Percentiles rank a stretch among this genome's conserved stretches.
Conservation (phyloP, 106 monocot genomes). For the Apostasia ramifera region DNA sequence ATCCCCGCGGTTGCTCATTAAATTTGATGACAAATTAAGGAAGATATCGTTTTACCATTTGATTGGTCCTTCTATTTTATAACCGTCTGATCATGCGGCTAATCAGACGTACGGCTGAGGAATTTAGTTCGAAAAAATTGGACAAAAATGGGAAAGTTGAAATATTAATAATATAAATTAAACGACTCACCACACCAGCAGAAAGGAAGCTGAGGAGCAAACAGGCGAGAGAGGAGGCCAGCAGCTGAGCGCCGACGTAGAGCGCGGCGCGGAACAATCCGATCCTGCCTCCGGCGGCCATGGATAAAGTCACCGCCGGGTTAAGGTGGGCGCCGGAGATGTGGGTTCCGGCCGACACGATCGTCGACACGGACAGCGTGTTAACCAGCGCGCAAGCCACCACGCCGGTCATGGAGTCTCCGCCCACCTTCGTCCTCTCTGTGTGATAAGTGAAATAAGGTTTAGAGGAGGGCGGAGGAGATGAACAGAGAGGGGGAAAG, state of each 20-base stretch:
- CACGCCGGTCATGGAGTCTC: constrained; percentile 16
- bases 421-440: not conserved
- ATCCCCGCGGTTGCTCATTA: no score
- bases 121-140: no score
- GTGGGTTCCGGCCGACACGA: constrained; percentile 28
- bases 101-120: no score
- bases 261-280: constrained; percentile 15
- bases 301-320: constrained; percentile 34
- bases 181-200: constrained; percentile 2
- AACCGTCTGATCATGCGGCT: no score
- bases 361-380: constrained; percentile 15
- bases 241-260: constrained; percentile 26
- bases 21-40: no score
- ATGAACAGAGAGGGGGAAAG: no score
- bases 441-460: no score
- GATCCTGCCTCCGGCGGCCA: constrained; percentile 29
- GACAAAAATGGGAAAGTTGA: no score
- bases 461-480: no score
- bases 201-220: constrained; percentile 21
- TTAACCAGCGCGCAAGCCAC: constrained; percentile 8
- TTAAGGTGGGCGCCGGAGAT: constrained; percentile 47
- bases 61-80: no score
- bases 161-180: no score
- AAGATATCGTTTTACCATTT: no score
- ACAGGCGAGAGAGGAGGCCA: constrained; percentile 19